Evolutionary conservation across 2,329 filamentous ascomycete species (phyloP), one percentile per base, ranked within the genome.

Genomic region (Beauveria asiatica): DNA sequence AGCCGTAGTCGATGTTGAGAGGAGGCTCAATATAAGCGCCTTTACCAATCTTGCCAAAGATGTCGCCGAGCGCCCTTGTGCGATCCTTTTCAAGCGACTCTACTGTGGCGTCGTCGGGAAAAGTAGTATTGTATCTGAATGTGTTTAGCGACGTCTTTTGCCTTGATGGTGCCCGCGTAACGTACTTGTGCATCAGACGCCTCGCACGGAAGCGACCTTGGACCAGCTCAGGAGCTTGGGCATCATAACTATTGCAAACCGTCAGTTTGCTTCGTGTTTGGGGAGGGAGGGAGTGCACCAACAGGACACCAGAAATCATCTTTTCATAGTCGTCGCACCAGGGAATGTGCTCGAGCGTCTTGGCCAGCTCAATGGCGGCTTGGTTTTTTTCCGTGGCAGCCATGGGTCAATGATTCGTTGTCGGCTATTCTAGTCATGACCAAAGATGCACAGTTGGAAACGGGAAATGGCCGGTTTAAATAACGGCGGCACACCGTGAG

Each of bases 281-380:
- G 17, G 25, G n/a, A 21, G 19, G 48, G 2, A 23, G 39, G 21
- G n/a, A 46, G 23, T 45, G 41, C 19, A 68, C 76, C 65, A 68
- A 83, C 81, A 85, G 73, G 74, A 85, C 82, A 30, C 83, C 83
- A 0, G 82, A 85, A 52, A 86, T 81, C 82, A 86, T 86, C 66
- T 80, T 82, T 66, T 86, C 81, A 58, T 85, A 86, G 62, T 85
- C 79, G 8, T 85, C 83, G 61, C 80, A 80, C 75, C 79, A 82
- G 0, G 82, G 82, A 1, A 80, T 73, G 62, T 83, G 76, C 10
- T 76, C 71, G 11, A 83, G 69, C 39, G 73, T 73, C 64, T 73
- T 78, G 17, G 81, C 80, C 27, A 73, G 70, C 51, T 72, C 75
- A 42, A 83, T 73, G 49, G 73, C 71, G 30, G 70, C 70, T 0